These are phyloP conservation scores for Handroanthus guayacan DNA, from an alignment of 257 asterid genomes.

Conservation along the genomic window DNA sequence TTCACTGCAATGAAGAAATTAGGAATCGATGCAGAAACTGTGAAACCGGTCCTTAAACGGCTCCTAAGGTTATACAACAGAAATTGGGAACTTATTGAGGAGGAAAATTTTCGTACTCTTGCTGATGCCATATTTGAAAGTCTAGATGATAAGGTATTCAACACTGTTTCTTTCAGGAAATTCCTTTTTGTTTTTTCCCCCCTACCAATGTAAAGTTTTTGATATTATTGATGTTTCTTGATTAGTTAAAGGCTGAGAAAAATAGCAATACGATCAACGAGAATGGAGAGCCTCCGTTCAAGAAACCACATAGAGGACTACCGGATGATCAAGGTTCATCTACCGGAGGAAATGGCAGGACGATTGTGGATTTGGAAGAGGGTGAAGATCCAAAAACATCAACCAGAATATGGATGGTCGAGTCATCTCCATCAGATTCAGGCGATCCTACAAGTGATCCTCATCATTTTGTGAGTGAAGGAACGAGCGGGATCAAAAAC, in stretches of 20 bases:
- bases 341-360: constrained; percentile 26
- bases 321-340: constrained; percentile 42
- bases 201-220: not conserved
- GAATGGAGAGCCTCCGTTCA: constrained; percentile 36
- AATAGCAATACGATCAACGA: constrained; percentile 11
- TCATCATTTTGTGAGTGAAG: not conserved
- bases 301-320: constrained; percentile 45
- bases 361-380: constrained; percentile 11
- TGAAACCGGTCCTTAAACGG: constrained; percentile 57
- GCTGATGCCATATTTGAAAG: constrained; percentile 71
- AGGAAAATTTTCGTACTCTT: constrained; percentile 59
- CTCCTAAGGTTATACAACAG: constrained; percentile 47
- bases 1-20: constrained; percentile 51
- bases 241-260: constrained; percentile 33
- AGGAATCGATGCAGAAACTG: constrained; percentile 45
- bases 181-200: not conserved
- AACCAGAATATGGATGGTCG: constrained; percentile 10
- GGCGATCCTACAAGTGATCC: constrained; percentile 32
- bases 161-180: not conserved
- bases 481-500: constrained; percentile 29
- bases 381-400: constrained; percentile 35
- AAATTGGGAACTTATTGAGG: constrained; percentile 67
- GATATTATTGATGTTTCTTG: not conserved
- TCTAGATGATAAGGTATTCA: constrained; percentile 57
- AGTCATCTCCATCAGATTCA: constrained; percentile 32